Base-by-base conservation (phyloP, 2,329 filamentous ascomycete species). In the Hypomyces rosellus region DNA sequence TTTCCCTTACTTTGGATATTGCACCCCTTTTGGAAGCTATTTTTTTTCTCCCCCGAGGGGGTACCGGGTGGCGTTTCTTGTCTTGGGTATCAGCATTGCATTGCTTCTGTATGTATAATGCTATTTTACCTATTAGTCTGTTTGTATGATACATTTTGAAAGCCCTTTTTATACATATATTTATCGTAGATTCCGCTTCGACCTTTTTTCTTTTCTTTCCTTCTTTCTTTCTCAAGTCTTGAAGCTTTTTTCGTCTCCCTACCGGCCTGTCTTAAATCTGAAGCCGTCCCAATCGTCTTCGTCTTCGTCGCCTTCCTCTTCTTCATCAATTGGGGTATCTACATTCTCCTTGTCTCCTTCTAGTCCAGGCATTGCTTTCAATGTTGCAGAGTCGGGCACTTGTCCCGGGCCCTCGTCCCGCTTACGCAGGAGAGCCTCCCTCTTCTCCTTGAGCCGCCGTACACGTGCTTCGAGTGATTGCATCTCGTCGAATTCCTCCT, bases 401-500 rank as follows among this genome's bases (percentile, higher is more conserved):
- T 62, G 64, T 13, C 59, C 56, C 45, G 62, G 52, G 34, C 61
- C 65, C 48, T 61, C 62, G 14, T 60, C 59, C 11, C 65, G 59
- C 52, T 74, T 59, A 56, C 68, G 76, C 59, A 71, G 74, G 59
- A 72, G 73, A 49, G 82, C 81, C 61, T 91, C 88, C 43, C 87
- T 74, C 65, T 81, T 82, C 62, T 88, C 82, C 63, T 87, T 85
- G 48, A 92, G 67, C 54, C 74, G 76, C 52, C 76, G 74, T 12
- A 92, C 85, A 6, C 87, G 78, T 46, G 81, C 80, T 65, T 92
- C 88, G 42, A 92, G 75, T 61, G 84, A 80, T 62, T 87, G 84
- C 88, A 92, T 92, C 63, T 90, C 84, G 51, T 89, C 87, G 57
- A 92, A 86, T 65, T 92, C 88, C 38, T 84, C 81, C 66, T 89